Base-by-base conservation (phyloP, 2,329 filamentous ascomycete species). In the Epichloe sylvatica region DNA sequence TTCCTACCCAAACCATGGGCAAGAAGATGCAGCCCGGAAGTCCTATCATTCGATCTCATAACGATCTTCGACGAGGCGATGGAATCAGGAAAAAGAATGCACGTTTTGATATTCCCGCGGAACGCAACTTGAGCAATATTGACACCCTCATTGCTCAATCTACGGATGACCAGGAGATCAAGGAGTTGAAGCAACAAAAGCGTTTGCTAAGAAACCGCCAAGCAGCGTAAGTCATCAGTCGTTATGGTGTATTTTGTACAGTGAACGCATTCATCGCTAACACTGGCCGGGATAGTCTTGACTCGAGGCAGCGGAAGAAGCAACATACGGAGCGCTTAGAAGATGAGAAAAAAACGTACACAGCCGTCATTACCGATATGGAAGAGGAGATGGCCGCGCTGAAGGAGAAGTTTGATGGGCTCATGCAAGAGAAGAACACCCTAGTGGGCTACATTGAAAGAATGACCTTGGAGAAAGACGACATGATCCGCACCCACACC, bases 81-180 rank as follows among this genome's bases (percentile, higher is more conserved):
- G 88, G 92, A 53, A 94, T 97, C 67, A 81, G 92, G 61, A 98
- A 98, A 81, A 97, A 97, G 84, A 98, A 97, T 63, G 89, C 90
- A 56, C 85, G 91, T 57, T 96, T 97, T 68, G 91, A 97, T 62
- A 98, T 98, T 57, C 92, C 92, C 9, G 82, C 86, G 42, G 92
- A 96, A 70, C 81, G 90, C 54, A 97, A 90, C 62, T 78, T 98
- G 58, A 83, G 79, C 73, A 97, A 94, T 70, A 97, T 98, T 68
- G 92, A 98, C 67, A 78, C 87, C 53, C 76, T 97, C 62, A 97
- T 98, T 67, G 77, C 83, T 48, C 82, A 87, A 68, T 91, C 88
- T 36, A 88, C 80, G 50, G 84, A 94, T 66, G 91, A 97, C 62
- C 82, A 92, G 56, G 84, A 94, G 72, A 86, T 95, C 72, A 97